phyloP scores from a whole-genome alignment of 345 rosid genomes.

The Corymbia maculata region DNA sequence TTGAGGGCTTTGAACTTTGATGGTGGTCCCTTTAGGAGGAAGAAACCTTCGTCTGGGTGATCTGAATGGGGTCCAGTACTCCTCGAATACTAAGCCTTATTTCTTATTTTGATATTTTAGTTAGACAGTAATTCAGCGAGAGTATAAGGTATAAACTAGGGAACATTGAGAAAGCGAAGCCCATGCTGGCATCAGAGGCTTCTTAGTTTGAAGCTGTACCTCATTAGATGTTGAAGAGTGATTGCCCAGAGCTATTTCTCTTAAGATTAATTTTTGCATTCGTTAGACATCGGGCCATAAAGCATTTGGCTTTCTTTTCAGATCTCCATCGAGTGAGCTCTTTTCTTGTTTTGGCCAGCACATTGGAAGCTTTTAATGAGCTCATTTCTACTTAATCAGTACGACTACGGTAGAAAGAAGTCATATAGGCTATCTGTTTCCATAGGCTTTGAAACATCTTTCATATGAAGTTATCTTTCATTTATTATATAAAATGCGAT shows the following conservation, averaged over 20 bases:
- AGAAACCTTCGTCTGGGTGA: neutral
- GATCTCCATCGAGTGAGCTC: neutral
- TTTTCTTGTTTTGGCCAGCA: neutral
- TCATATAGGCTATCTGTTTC: neutral
- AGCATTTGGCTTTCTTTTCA: neutral
- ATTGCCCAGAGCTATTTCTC: neutral
- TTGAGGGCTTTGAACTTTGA: neutral
- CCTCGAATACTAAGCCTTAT: neutral
- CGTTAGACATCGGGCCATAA: neutral
- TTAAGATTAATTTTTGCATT: neutral
- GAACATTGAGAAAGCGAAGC: neutral
- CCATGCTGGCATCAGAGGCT: neutral
- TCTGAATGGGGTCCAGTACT: neutral
- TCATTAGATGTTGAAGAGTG: neutral
- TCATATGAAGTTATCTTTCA: neutral
- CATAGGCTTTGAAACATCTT: neutral
- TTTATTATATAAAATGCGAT: neutral
- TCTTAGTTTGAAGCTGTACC: neutral
- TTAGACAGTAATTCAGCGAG: neutral
- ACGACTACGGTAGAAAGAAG: neutral
- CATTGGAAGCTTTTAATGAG: neutral
- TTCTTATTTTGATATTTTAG: neutral
- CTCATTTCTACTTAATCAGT: neutral
- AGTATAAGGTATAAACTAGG: neutral
- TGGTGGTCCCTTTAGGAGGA: neutral